Percentiles rank a stretch among this genome's conserved stretches.
phyloP scores from a whole-genome alignment of 768 basidiomycete genomes.

The Boletus eberwhitei region DNA sequence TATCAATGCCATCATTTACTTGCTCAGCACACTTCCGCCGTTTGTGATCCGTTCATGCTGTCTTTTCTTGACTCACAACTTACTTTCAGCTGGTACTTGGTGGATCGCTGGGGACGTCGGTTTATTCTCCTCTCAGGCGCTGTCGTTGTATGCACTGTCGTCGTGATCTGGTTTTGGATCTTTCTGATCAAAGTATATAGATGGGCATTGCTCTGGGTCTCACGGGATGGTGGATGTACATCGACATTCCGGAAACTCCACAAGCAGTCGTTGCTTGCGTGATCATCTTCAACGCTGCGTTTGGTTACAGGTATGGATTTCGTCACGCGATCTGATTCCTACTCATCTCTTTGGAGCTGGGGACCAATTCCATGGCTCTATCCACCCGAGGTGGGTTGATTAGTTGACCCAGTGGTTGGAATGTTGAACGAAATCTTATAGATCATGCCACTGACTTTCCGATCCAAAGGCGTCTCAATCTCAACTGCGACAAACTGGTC shows the following conservation, averaged over 20 bases:
- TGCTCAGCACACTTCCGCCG: slow-evolving; percentile 81
- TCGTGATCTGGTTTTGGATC: background rate
- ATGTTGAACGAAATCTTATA: slow-evolving; percentile 25
- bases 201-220: slow-evolving; percentile 80
- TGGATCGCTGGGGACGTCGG: slow-evolving; percentile 88
- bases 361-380: slow-evolving; percentile 88
- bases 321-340: background rate
- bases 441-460: slow-evolving; percentile 87
- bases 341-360: slow-evolving; percentile 45
- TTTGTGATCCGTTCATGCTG: slow-evolving; percentile 36
- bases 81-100: slow-evolving; percentile 78
- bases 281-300: slow-evolving; percentile 89
- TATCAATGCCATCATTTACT: slow-evolving; percentile 81
- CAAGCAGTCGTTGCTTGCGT: slow-evolving; percentile 86
- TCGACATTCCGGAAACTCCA: slow-evolving; percentile 83
- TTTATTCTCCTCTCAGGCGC: slow-evolving; percentile 86
- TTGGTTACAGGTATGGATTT: slow-evolving; percentile 69
- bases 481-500: slow-evolving; percentile 85
- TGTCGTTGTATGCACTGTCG: slow-evolving; percentile 51
- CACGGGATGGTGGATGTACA: slow-evolving; percentile 92
- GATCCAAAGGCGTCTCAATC: slow-evolving; percentile 93
- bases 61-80: slow-evolving; percentile 6
- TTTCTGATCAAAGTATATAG: slow-evolving; percentile 34
- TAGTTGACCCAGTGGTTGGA: background rate
- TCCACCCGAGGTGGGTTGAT: slow-evolving; percentile 66